A percentile compares a stretch with the other conserved stretches of the same genome.
Conservation (phyloP, 192 early-diverging fungal species). For the Gamsiella multidivaricata region DNA sequence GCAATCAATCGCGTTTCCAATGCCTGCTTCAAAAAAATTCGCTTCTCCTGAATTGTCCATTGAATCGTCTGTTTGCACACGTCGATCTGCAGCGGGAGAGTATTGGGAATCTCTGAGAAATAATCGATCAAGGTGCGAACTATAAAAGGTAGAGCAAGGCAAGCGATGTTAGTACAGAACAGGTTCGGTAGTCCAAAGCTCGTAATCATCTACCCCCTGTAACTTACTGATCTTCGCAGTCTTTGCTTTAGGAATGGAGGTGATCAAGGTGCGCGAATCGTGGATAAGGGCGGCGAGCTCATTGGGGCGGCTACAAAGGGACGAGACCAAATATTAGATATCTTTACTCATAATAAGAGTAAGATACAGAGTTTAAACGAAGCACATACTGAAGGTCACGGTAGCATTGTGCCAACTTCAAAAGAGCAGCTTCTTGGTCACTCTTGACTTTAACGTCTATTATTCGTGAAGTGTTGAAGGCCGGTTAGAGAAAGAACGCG, state of each 20-base stretch:
- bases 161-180: too few species aligned
- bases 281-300: conserved; percentile 87
- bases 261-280: conserved; percentile 81
- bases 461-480: neutral
- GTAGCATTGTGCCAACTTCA: conserved; percentile 82
- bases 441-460: conserved; percentile 48
- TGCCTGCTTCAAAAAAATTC: conserved; percentile 94
- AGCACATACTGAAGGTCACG: conserved; percentile 68
- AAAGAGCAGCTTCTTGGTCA: conserved; percentile 74
- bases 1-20: conserved; percentile 93
- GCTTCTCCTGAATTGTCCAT: conserved; percentile 92
- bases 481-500: neutral
- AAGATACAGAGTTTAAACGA: too few species aligned
- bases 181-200: too few species aligned
- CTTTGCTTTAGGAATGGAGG: conserved; percentile 93
- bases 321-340: neutral
- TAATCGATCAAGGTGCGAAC: conserved; percentile 87
- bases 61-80: conserved; percentile 95
- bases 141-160: conserved; percentile 28
- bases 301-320: conserved; percentile 68
- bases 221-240: conserved; percentile 91
- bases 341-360: too few species aligned
- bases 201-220: too few species aligned
- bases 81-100: conserved; percentile 89
- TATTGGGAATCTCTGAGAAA: conserved; percentile 89